A percentile compares a stretch with the other conserved stretches of the same genome.
Conservation (phyloP, 2,329 filamentous ascomycete species). For the Fusarium sp. region DNA sequence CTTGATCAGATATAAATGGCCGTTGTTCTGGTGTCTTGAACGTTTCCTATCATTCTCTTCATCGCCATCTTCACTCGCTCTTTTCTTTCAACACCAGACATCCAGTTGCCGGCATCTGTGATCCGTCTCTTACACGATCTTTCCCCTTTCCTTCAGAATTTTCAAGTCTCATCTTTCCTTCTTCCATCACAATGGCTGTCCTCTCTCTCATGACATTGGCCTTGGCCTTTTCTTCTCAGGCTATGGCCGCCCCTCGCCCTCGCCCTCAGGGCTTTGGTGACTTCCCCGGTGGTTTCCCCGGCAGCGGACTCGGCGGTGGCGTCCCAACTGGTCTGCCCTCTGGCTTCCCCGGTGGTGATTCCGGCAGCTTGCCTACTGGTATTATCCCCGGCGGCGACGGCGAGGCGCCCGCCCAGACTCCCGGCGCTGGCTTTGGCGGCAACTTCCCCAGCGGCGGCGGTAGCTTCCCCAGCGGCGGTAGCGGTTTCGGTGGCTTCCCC, state of each 20-base stretch:
- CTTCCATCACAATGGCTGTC: constrained; percentile 38
- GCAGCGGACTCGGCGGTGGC: constrained; percentile 21
- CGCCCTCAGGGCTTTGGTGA: constrained; percentile 3
- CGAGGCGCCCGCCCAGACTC: constrained; percentile 4
- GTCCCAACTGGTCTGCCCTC: constrained; percentile 6
- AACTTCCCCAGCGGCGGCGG: constrained; percentile 1
- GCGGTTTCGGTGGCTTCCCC: not conserved
- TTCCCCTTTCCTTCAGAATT: constrained; percentile 11
- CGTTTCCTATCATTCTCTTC: constrained; percentile 25
- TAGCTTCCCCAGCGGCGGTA: not conserved
- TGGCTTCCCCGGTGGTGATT: not conserved
- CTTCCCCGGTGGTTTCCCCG: constrained; percentile 15
- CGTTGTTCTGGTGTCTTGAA: constrained; percentile 8
- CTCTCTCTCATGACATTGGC: constrained; percentile 41
- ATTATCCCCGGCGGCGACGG: not conserved
- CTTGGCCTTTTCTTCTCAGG: constrained; percentile 39
- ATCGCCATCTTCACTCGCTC: constrained; percentile 36
- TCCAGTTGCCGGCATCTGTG: constrained; percentile 45
- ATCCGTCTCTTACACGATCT: constrained; percentile 34
- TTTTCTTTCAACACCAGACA: constrained; percentile 37
- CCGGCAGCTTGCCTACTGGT: not conserved
- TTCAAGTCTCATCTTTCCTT: constrained; percentile 15
- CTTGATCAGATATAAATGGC: constrained; percentile 33
- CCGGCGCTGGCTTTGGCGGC: not conserved
- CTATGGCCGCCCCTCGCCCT: constrained; percentile 31